Conservation (phyloP, 2,329 filamentous ascomycete genomes). For the Cladosporium austrohemisphaericum region DNA sequence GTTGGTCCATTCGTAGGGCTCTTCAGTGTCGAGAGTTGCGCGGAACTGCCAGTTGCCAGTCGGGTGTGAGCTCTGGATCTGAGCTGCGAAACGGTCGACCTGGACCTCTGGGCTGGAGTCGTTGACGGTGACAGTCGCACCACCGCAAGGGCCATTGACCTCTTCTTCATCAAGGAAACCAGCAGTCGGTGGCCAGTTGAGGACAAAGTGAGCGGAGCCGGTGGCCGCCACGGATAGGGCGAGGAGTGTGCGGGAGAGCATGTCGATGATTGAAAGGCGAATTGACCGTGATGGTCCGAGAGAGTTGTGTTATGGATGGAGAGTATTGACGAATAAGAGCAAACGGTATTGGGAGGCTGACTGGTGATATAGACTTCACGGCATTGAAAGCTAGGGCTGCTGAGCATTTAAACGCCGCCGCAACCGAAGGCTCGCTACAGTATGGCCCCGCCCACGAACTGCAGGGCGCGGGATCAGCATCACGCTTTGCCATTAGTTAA, state of each 20-base stretch:
- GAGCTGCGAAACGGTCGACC: conserved; percentile 28
- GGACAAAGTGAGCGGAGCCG: conserved; percentile 42
- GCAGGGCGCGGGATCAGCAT: background rate
- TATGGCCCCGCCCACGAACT: too few relatives aligned
- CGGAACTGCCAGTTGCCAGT: conserved; percentile 26
- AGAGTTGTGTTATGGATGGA: too few relatives aligned
- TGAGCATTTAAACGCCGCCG: conserved; percentile 5
- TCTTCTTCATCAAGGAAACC: conserved; percentile 30
- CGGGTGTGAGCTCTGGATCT: conserved; percentile 29
- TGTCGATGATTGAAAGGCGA: conserved; percentile 12
- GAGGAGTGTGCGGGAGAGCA: conserved; percentile 22
- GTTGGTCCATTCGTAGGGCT: conserved; percentile 30
- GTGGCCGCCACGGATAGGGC: conserved; percentile 26
- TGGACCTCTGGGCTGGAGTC: conserved; percentile 24
- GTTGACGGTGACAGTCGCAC: conserved; percentile 24
- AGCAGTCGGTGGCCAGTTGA: conserved; percentile 36
- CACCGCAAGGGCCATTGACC: conserved; percentile 28
- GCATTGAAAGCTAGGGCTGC: background rate
- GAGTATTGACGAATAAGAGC: too few relatives aligned
- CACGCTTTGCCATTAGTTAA: too few relatives aligned
- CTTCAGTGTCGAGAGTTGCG: conserved; percentile 27
- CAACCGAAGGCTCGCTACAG: background rate
- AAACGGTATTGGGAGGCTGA: conserved; percentile 3
- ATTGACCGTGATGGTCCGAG: too few relatives aligned
- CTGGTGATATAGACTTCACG: background rate